phyloP scores from a whole-genome alignment of 1,284 basidiomycete species.

The Anthracocystis panici-leucophaei region DNA sequence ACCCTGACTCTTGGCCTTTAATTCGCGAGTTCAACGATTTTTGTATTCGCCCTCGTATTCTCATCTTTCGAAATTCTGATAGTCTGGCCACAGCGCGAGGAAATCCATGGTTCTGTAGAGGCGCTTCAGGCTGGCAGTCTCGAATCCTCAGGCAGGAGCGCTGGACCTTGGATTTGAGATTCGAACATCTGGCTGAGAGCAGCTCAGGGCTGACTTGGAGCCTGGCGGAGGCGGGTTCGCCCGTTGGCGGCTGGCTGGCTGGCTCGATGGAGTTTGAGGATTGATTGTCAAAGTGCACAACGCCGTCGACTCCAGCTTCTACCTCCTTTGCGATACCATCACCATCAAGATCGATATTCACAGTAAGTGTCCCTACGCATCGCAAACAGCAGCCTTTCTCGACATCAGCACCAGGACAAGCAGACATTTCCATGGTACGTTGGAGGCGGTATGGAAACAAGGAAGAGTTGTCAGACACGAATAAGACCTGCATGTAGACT shows the following conservation, averaged over 20 bases:
- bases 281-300: constrained; percentile 5
- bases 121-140: too few species aligned
- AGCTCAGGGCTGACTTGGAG: too few species aligned
- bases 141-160: too few species aligned
- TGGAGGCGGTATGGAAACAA: constrained; percentile 4
- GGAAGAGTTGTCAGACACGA: neutral
- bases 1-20: neutral
- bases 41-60: neutral
- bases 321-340: constrained; percentile 51
- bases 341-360: constrained; percentile 54
- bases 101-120: too few species aligned
- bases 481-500: neutral
- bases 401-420: constrained; percentile 6
- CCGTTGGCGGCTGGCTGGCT: neutral
- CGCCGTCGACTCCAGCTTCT: constrained; percentile 11
- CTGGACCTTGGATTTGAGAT: too few species aligned
- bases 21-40: neutral
- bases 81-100: too few species aligned
- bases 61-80: neutral
- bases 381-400: constrained; percentile 10
- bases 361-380: constrained; percentile 31
- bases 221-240: neutral
- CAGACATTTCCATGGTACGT: constrained; percentile 5
- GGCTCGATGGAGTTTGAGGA: constrained; percentile 3
- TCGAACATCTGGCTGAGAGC: too few species aligned